Evolutionary conservation across 345 rosid species (phyloP).

Genomic region (Eucalyptus grandis): DNA sequence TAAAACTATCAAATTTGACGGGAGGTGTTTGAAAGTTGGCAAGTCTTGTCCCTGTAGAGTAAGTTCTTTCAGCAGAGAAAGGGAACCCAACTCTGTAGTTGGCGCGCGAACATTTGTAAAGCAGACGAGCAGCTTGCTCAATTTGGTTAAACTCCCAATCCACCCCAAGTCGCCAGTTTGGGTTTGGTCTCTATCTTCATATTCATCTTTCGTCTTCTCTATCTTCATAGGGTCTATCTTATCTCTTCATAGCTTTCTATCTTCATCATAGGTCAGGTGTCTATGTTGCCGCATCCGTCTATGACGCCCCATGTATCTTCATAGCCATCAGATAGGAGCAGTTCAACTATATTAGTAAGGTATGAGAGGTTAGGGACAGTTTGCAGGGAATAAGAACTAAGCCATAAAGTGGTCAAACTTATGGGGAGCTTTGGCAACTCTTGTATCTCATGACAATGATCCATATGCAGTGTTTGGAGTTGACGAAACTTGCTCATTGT

Average conservation of each 20-base stretch:
- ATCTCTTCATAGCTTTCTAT: too few species aligned
- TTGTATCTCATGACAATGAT: fast-evolving
- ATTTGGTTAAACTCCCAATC: not conserved
- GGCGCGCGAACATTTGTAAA: fast-evolving
- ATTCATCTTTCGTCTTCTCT: too few species aligned
- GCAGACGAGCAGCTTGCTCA: fast-evolving
- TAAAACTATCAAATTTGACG: not conserved
- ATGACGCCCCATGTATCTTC: too few species aligned
- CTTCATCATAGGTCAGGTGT: too few species aligned
- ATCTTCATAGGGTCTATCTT: too few species aligned
- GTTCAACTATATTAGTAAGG: not conserved
- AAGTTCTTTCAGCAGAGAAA: not conserved
- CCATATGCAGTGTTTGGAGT: not conserved
- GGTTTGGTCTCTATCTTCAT: not conserved
- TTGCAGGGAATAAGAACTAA: fast-evolving
- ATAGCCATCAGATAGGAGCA: too few species aligned
- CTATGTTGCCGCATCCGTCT: too few species aligned
- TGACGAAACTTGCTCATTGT: not conserved
- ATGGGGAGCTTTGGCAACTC: too few species aligned
- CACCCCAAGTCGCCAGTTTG: not conserved
- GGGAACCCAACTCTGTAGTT: not conserved
- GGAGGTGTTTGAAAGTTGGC: not conserved
- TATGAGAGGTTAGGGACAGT: not conserved
- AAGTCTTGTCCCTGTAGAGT: fast-evolving
- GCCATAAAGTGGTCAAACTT: too few species aligned